phyloP scores from a whole-genome alignment of 2,329 filamentous ascomycete species.

The Scedosporium minutisporum region DNA sequence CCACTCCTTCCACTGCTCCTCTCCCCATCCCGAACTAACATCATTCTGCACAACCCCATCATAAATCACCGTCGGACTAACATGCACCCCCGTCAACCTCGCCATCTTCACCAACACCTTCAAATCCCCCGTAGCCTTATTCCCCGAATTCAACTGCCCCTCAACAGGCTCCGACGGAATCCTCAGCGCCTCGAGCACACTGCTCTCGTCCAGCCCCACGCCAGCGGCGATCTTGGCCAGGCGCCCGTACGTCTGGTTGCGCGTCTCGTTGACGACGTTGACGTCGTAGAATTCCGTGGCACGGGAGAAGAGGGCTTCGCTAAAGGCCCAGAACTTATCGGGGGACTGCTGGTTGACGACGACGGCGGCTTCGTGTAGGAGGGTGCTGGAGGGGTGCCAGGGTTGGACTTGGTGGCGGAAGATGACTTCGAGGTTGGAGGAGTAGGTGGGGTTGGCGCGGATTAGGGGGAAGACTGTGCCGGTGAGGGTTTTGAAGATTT shows the following conservation, averaged over 20 bases:
- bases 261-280: slow-evolving; percentile 69
- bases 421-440: slow-evolving; percentile 57
- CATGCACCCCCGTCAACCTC: slow-evolving; percentile 72
- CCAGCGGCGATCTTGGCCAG: slow-evolving; percentile 63
- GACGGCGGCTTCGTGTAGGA: slow-evolving; percentile 72
- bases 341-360: slow-evolving; percentile 67
- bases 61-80: slow-evolving; percentile 83
- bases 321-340: slow-evolving; percentile 72
- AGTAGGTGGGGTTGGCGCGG: slow-evolving; percentile 45
- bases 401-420: slow-evolving; percentile 90
- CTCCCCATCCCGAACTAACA: slow-evolving; percentile 69
- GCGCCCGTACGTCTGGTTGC: slow-evolving; percentile 75
- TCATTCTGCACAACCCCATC: slow-evolving; percentile 74
- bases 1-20: slow-evolving; percentile 80
- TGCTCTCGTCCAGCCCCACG: slow-evolving; percentile 60
- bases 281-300: slow-evolving; percentile 80
- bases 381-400: slow-evolving; percentile 82
- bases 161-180: slow-evolving; percentile 57
- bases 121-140: slow-evolving; percentile 73
- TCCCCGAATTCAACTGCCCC: slow-evolving; percentile 70
- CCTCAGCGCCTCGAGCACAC: slow-evolving; percentile 58
- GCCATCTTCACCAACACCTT: slow-evolving; percentile 77
- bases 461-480: slow-evolving; percentile 55
- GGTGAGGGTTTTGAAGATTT: slow-evolving; percentile 69
- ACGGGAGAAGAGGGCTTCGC: slow-evolving; percentile 50